Percentiles rank a stretch among this genome's conserved stretches.
phyloP scores from a whole-genome alignment of 1,284 basidiomycete species.

The Ceratorhiza oryzae-sativae region DNA sequence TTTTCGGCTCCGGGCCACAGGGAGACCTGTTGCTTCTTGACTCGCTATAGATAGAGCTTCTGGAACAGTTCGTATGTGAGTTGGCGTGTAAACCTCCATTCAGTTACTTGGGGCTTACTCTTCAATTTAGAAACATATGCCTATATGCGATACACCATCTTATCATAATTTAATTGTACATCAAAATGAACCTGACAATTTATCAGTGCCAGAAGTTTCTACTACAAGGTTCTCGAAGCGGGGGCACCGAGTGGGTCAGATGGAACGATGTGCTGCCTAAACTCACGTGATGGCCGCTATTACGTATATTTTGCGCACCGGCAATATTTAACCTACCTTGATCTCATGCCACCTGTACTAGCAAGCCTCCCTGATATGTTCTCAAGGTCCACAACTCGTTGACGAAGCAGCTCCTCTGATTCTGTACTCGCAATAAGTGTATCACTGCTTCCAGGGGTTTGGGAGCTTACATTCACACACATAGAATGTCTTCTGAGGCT shows the following conservation, averaged over 20 bases:
- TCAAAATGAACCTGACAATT: background rate
- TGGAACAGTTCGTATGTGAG: too few species aligned
- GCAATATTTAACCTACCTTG: background rate
- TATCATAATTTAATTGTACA: background rate
- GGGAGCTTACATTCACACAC: background rate
- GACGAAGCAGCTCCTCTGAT: too few species aligned
- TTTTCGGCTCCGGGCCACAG: too few species aligned
- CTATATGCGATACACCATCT: too few species aligned
- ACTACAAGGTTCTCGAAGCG: background rate
- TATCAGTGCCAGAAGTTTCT: background rate
- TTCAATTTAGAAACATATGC: too few species aligned
- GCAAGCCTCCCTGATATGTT: background rate
- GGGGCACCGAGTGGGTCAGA: background rate
- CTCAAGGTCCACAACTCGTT: background rate
- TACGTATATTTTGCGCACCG: slow-evolving; percentile 2
- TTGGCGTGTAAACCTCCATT: too few species aligned
- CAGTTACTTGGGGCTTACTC: too few species aligned
- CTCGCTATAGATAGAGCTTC: too few species aligned
- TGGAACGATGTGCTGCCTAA: background rate
- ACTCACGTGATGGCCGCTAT: background rate
- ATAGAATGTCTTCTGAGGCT: background rate
- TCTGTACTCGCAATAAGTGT: too few species aligned
- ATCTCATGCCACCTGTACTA: background rate
- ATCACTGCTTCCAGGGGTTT: background rate
- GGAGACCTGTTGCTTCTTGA: too few species aligned